phyloP scores from a whole-genome alignment of 2,329 filamentous ascomycete species.

The Tolypocladium guangdongense region DNA sequence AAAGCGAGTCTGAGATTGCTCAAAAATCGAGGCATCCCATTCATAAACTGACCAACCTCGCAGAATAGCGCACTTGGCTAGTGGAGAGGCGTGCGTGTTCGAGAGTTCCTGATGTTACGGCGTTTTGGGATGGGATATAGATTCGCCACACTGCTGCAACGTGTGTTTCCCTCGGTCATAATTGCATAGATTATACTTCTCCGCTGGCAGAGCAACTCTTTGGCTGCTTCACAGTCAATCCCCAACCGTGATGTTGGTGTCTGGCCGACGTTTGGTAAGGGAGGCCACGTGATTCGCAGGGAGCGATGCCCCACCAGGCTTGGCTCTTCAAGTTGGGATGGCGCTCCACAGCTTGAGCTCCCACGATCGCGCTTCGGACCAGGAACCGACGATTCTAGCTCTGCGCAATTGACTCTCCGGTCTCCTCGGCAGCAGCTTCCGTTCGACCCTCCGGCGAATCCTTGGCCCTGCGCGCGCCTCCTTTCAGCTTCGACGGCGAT shows the following conservation, averaged over 20 bases:
- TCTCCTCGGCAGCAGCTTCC: neutral
- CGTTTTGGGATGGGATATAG: neutral
- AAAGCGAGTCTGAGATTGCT: conserved; percentile 20
- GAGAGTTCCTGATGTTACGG: neutral
- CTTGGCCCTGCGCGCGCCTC: neutral
- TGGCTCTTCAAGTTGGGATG: conserved; percentile 1
- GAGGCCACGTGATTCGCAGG: conserved; percentile 4
- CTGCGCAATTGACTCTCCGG: neutral
- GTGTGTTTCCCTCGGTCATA: neutral
- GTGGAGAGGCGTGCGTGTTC: neutral
- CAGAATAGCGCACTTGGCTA: neutral
- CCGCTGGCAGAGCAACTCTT: neutral
- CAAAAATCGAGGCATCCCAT: neutral
- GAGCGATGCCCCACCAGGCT: conserved; percentile 19
- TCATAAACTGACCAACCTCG: neutral
- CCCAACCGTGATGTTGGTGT: neutral
- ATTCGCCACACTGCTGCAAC: neutral
- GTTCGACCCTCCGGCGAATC: neutral
- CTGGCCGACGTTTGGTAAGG: neutral
- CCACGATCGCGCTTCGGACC: neutral
- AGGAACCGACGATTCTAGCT: neutral
- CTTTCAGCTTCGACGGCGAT: neutral
- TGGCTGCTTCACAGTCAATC: neutral
- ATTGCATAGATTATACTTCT: neutral
- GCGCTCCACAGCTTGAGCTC: conserved; percentile 1